A percentile compares a stretch with the other conserved stretches of the same genome.
These are phyloP conservation scores for Cytospora mali DNA, from an alignment of 2,329 filamentous ascomycete species.

Conservation along the genomic window DNA sequence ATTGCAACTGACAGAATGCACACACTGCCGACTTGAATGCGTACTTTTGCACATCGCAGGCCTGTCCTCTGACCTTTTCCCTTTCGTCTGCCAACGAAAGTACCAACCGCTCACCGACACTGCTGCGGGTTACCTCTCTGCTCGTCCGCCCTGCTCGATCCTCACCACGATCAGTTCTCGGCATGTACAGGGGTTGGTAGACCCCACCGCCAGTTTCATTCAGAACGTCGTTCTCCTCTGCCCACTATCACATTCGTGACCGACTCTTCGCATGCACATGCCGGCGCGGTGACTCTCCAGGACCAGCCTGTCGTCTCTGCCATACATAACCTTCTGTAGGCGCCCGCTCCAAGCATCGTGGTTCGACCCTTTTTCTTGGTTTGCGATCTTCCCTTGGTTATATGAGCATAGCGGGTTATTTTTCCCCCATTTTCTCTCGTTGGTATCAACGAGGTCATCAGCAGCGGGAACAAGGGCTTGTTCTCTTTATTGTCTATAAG, in stretches of 20 bases:
- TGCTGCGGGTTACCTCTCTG: slow-evolving; percentile 20
- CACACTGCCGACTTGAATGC: slow-evolving; percentile 23
- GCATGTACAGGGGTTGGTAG: slow-evolving; percentile 6
- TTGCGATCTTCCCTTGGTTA: slow-evolving; percentile 44
- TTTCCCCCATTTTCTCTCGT: slow-evolving; percentile 35
- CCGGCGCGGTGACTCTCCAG: slow-evolving; percentile 25
- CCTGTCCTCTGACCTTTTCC: slow-evolving; percentile 5
- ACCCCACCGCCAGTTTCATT: slow-evolving; percentile 25
- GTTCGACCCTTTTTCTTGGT: slow-evolving; percentile 41
- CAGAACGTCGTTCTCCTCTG: slow-evolving; percentile 20
- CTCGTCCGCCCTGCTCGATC: too few relatives aligned
- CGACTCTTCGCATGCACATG: slow-evolving; percentile 28
- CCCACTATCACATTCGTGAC: slow-evolving; percentile 30
- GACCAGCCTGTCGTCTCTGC: slow-evolving; percentile 26
- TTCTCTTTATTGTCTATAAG: slow-evolving; percentile 13
- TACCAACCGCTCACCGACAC: slow-evolving; percentile 18
- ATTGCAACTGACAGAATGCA: slow-evolving; percentile 19
- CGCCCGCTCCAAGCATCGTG: slow-evolving; percentile 42
- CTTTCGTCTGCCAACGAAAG: slow-evolving; percentile 7
- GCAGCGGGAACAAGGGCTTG: slow-evolving; percentile 29
- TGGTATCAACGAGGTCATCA: slow-evolving; percentile 20
- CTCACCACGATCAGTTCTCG: slow-evolving; percentile 7
- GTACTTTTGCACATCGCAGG: slow-evolving; percentile 1
- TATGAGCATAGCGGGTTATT: slow-evolving; percentile 39
- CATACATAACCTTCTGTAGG: slow-evolving; percentile 54